These are phyloP conservation scores for Cyathus striatus DNA, from an alignment of 768 basidiomycete genomes.

Conservation along the genomic window DNA sequence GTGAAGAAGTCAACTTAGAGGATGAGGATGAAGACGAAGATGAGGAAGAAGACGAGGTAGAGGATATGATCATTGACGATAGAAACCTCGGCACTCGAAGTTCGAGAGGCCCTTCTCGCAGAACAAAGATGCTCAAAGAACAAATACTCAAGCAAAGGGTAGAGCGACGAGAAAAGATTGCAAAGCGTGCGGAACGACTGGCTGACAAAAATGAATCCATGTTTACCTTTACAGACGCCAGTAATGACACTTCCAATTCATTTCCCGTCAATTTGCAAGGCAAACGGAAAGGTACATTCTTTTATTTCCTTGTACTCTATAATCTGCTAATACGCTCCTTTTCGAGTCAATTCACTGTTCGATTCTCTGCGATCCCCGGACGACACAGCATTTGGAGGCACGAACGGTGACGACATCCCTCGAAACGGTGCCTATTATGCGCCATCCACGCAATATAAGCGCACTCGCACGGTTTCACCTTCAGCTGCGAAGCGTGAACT, in stretches of 20 bases:
- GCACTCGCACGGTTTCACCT: slow-evolving; percentile 47
- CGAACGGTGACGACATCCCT: slow-evolving; percentile 23
- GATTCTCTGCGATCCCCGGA: slow-evolving; percentile 26
- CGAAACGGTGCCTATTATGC: slow-evolving; percentile 25
- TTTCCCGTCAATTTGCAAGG: slow-evolving; percentile 17
- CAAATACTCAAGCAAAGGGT: slow-evolving; percentile 26
- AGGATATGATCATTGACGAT: slow-evolving; percentile 46
- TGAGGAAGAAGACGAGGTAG: slow-evolving; percentile 41
- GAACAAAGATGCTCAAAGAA: slow-evolving; percentile 21
- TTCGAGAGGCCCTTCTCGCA: slow-evolving; percentile 11
- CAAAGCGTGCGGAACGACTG: slow-evolving; percentile 18
- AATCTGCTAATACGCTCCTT: not conserved
- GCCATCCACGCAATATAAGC: slow-evolving; percentile 34
- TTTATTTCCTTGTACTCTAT: not conserved
- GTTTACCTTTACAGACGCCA: slow-evolving; percentile 13
- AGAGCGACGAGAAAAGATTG: slow-evolving; percentile 23
- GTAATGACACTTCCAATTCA: slow-evolving; percentile 10
- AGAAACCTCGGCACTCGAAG: slow-evolving; percentile 10
- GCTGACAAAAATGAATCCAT: slow-evolving; percentile 2
- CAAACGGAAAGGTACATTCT: slow-evolving; percentile 46
- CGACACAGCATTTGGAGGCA: slow-evolving; percentile 22
- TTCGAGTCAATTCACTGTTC: slow-evolving; percentile 26
- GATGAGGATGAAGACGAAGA: too few relatives aligned
- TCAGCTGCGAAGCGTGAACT: slow-evolving; percentile 29
- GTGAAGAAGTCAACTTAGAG: slow-evolving; percentile 13